A percentile compares a stretch with the other conserved stretches of the same genome.
Conservation (phyloP, 192 early-diverging fungal genomes). For the Irineochytrium annulatum region DNA sequence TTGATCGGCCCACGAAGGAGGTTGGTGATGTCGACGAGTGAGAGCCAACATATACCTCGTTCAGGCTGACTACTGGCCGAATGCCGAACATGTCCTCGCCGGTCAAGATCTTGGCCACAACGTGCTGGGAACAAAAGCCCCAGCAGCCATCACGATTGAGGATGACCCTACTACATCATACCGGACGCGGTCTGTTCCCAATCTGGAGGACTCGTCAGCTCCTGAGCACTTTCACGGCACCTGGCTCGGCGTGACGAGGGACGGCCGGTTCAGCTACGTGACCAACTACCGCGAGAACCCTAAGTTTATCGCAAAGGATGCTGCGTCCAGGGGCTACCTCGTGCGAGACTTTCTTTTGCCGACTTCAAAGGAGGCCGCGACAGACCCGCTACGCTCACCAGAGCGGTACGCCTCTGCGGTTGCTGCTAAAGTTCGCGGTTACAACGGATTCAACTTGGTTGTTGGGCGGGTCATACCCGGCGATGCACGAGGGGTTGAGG, state of each 20-base stretch:
- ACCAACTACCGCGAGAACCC: conserved; percentile 37
- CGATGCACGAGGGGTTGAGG: neutral
- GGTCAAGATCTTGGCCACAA: conserved; percentile 30
- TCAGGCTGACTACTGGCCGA: conserved; percentile 28
- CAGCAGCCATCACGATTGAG: neutral
- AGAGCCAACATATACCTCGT: no score
- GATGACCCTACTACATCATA: neutral
- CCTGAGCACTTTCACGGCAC: conserved; percentile 16
- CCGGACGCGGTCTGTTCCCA: neutral
- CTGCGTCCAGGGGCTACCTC: conserved; percentile 30
- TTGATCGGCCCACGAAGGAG: conserved; percentile 27
- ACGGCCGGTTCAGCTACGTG: conserved; percentile 30
- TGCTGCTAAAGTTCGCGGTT: neutral
- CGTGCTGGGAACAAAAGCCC: neutral
- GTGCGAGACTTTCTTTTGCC: conserved; percentile 31
- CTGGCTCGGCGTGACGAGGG: conserved; percentile 31
- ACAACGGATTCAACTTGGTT: conserved; percentile 46
- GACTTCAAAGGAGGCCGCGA: neutral
- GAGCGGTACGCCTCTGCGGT: conserved; percentile 10
- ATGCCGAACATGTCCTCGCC: conserved; percentile 31
- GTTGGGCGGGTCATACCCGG: conserved; percentile 18
- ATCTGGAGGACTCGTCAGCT: neutral
- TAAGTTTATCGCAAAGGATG: conserved; percentile 8
- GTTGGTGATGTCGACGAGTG: no score
- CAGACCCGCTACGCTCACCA: no score